These are phyloP conservation scores for Solanum hybrid DNA, from an alignment of 305 asterid species.

Conservation along the genomic window DNA sequence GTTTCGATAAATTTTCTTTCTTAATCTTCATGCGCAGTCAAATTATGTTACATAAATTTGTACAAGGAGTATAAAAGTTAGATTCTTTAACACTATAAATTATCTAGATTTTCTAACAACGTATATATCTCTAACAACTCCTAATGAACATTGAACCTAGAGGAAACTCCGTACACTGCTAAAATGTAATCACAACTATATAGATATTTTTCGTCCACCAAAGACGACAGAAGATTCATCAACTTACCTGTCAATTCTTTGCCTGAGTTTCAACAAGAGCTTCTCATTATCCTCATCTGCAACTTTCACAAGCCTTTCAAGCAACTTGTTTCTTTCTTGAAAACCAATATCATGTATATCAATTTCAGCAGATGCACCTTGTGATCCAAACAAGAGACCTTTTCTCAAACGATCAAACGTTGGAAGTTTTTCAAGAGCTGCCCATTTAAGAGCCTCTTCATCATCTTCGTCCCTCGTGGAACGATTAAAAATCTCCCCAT, in stretches of 20 bases:
- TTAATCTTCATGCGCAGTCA: neutral
- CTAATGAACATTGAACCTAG: neutral
- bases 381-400: constrained; percentile 7
- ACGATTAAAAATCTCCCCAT: neutral
- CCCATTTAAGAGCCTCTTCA: constrained; percentile 18
- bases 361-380: neutral
- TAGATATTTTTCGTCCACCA: neutral
- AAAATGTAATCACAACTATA: too few species aligned
- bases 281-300: constrained; percentile 12
- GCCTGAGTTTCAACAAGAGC: constrained; percentile 6
- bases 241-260: constrained; percentile 9
- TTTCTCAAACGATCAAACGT: constrained; percentile 5
- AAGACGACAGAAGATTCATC: neutral
- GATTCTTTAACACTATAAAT: neutral
- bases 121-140: neutral
- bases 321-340: constrained; percentile 4
- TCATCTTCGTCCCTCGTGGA: constrained; percentile 5
- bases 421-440: constrained; percentile 13
- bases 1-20: neutral
- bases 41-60: neutral
- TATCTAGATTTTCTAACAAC: neutral
- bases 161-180: neutral
- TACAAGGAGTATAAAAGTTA: neutral
- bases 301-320: constrained; percentile 6
- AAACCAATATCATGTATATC: constrained; percentile 3